Conservation (phyloP, 2,329 filamentous ascomycete species). For the Aspergillus chevalieri region DNA sequence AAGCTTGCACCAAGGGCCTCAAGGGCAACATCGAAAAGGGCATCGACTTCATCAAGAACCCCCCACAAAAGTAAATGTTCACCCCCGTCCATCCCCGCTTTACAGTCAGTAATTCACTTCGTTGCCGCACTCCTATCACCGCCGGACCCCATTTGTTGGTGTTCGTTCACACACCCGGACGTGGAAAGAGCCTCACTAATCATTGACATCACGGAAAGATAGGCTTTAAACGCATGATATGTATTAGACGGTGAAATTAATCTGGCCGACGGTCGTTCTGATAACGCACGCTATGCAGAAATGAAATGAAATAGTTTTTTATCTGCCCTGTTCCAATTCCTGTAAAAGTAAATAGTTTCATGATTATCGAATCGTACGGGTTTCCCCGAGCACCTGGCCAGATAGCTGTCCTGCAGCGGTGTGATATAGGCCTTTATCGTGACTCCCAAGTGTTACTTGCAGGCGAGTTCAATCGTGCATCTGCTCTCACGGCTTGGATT, state of each 20-base stretch:
- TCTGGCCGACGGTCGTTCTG: slow-evolving; percentile 12
- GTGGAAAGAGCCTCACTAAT: slow-evolving; percentile 31
- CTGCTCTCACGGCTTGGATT: slow-evolving; percentile 55
- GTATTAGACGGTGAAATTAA: slow-evolving; percentile 21
- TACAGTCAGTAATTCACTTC: slow-evolving; percentile 17
- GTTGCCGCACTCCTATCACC: slow-evolving; percentile 7
- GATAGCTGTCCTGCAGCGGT: background rate
- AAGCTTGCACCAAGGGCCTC: slow-evolving; percentile 68
- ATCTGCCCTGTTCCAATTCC: background rate
- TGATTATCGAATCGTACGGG: background rate
- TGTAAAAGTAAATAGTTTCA: slow-evolving; percentile 3
- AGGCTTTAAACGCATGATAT: slow-evolving; percentile 34
- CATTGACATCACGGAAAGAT: slow-evolving; percentile 33
- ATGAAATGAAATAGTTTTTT: background rate
- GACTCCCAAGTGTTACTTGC: background rate
- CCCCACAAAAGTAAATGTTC: slow-evolving; percentile 73
- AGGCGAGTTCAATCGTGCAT: slow-evolving; percentile 7
- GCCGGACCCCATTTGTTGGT: slow-evolving; percentile 8
- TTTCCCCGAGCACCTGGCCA: background rate
- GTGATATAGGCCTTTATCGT: background rate
- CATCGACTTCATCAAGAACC: slow-evolving; percentile 79
- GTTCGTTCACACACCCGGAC: slow-evolving; percentile 11
- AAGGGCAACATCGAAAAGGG: slow-evolving; percentile 94
- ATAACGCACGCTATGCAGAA: slow-evolving; percentile 11
- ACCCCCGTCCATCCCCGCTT: slow-evolving; percentile 21